Evolutionary conservation across 139 green algal genomes (phyloP), one percentile per base, ranked within the genome.

Genomic region (Asterochloris erici): DNA sequence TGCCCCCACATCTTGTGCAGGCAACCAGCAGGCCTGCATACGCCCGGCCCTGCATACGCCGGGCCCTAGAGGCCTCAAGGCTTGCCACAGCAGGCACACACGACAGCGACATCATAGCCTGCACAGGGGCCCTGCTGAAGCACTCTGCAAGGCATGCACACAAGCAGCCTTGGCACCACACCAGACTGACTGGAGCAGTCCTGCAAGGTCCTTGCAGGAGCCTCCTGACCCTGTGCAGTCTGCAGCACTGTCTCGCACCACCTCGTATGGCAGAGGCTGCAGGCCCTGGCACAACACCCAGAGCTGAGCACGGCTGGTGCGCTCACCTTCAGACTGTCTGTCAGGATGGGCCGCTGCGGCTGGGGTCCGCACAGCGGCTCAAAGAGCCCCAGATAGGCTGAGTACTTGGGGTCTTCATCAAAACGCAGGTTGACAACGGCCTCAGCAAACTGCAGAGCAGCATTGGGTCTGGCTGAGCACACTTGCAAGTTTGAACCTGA

Each of bases 401-500:
- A 87, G 84, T 99, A 99, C 85, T 96, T 97, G 21, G 93, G 95
- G 87, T 98, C 95, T 91, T 99, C 97, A 84, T 99, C 96, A 85
- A 99, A 99, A 84, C 98, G 98, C 74, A 99, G 87, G 86, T 98
- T 99, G 21, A 99, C 92, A 38, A 99, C 97, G 11, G 92, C 90
- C 87, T 99, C 96, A 11, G 95, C 95, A 86, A 98, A 99, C 87
- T 93, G 83, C 79, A 84, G 17, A 75, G 64, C 38, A 54, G 38
- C 38, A 54, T 54, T 54, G 38, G 38, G 38, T 54, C 38, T 54
- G 38, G 38, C 38, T 54, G 38, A 6, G 6, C 38, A 54, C 38
- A 6, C 38, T 10, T 54, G 38, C 6, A 6, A 54, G 38, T 54
- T 54, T 54, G 6, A 54, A 6, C 6, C 38, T n/a, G n/a, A 54